Base-by-base conservation (phyloP, 345 rosid species). In the Nephelium lappaceum region DNA sequence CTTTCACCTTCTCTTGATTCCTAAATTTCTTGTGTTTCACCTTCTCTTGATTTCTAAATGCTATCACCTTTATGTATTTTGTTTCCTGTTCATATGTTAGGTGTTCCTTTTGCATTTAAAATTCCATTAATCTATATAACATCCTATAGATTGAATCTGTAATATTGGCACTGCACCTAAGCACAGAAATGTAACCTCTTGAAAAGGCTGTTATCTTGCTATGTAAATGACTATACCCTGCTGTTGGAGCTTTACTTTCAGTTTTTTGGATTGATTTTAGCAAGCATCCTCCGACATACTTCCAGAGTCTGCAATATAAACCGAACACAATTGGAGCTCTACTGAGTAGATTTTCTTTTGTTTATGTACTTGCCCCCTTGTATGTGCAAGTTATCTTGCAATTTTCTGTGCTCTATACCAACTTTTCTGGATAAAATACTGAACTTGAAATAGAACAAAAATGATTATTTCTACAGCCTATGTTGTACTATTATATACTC, bases 41-140 rank as follows among this genome's bases (percentile, higher is more conserved):
- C 7, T 49, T 78, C 68, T 61, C 63, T 45, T 3, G n/a, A 7
- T 73, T 66, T 8, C 23, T 5, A 67, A 49, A 31, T 55, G 68
- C 64, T 57, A 11, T 42, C 23, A 45, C 57, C 57, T 69, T 69
- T 15, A 12, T 62, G 47, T 25, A 16, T 36, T 66, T 66, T 65
- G 39, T 75, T 62, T 31, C 62, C 24, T n/a, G 69, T 74, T 51
- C 31, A 47, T 36, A 68, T 31, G 47, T 42, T 71, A 23, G 41
- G 65, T 11, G 11, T 47, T 76, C 10, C 27, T 66, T 71, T 69
- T 63, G 43, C 72, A 16, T 74, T 69, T 2, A 69, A 19, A 53
- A 25, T 14, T 57, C 61, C 2, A 36, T 76, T 49, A 27, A 12
- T 27, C 11, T 31, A 15, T 49, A 27, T 61, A 6, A 23, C 36